Evolutionary conservation across 2,329 filamentous ascomycete species (phyloP).

Genomic region (Aspergillus arachidicola): DNA sequence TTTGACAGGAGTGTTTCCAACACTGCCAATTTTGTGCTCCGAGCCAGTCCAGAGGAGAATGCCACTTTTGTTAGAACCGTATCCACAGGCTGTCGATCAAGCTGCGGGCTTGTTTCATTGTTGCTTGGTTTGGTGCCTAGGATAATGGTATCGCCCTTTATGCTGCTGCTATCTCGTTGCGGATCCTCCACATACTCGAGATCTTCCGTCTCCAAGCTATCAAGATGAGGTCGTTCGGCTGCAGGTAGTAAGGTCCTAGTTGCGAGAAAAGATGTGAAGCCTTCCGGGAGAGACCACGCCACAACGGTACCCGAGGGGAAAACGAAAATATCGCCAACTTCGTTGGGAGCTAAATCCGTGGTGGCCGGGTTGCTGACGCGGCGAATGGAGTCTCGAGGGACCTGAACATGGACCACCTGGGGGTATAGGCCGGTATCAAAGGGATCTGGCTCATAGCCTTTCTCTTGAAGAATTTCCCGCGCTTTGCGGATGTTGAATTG

Average conservation of each 20-base stretch:
- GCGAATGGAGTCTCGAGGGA: slow-evolving; percentile 50
- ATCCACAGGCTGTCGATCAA: slow-evolving; percentile 48
- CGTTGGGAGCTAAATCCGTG: slow-evolving; percentile 43
- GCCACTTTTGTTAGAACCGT: slow-evolving; percentile 88
- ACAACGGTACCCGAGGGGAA: slow-evolving; percentile 95
- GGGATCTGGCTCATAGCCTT: slow-evolving; percentile 66
- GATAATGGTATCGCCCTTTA: slow-evolving; percentile 86
- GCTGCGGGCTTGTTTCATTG: slow-evolving; percentile 24
- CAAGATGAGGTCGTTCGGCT: slow-evolving; percentile 72
- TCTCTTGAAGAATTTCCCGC: slow-evolving; percentile 58
- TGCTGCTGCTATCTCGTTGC: slow-evolving; percentile 70
- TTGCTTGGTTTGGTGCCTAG: slow-evolving; percentile 69
- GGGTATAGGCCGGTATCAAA: slow-evolving; percentile 63
- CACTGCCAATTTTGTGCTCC: slow-evolving; percentile 90
- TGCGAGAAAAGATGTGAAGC: slow-evolving; percentile 69
- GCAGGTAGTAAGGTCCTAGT: slow-evolving; percentile 74
- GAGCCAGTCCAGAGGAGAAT: slow-evolving; percentile 89
- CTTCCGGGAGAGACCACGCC: slow-evolving; percentile 82
- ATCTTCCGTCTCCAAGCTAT: slow-evolving; percentile 80
- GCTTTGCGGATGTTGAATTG: slow-evolving; percentile 64
- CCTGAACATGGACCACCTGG: slow-evolving; percentile 65
- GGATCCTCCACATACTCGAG: slow-evolving; percentile 82
- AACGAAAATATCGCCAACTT: slow-evolving; percentile 84
- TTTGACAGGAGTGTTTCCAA: slow-evolving; percentile 79
- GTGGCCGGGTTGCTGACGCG: slow-evolving; percentile 46